phyloP scores from a whole-genome alignment of 106 monocot species.

The Ottelia alismoides region DNA sequence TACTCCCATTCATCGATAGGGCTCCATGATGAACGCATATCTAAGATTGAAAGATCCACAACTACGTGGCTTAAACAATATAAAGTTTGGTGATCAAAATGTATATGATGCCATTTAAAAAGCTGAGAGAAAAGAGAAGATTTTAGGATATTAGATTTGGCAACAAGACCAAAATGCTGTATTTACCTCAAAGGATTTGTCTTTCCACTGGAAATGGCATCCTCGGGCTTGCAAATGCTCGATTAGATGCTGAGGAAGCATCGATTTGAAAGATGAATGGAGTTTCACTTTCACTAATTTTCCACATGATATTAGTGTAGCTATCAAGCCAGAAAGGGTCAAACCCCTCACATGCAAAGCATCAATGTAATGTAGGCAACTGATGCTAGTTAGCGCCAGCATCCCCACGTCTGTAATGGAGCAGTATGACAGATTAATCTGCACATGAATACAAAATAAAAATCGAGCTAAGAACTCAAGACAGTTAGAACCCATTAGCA shows the following conservation, averaged over 20 bases:
- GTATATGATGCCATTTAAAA: no score
- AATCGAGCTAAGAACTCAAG: no score
- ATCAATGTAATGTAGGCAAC: slow-evolving; percentile 49
- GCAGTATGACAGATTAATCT: slow-evolving; percentile 74
- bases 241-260: slow-evolving; percentile 33
- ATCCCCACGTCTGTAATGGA: slow-evolving; percentile 71
- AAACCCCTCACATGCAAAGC: slow-evolving; percentile 49
- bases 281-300: slow-evolving; percentile 62
- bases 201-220: slow-evolving; percentile 61
- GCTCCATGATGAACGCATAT: no score
- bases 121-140: no score
- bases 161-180: no score
- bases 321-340: slow-evolving; percentile 38
- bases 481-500: no score
- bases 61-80: no score
- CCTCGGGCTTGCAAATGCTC: slow-evolving; percentile 45
- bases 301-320: slow-evolving; percentile 42
- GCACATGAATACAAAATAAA: no score
- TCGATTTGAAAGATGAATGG: slow-evolving; percentile 43
- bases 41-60: no score
- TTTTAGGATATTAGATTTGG: no score
- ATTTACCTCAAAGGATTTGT: slow-evolving; percentile 69
- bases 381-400: slow-evolving; percentile 50
- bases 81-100: no score
- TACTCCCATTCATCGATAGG: no score